Conservation (phyloP, 805 yeast species). For the Starmerella bombicola region DNA sequence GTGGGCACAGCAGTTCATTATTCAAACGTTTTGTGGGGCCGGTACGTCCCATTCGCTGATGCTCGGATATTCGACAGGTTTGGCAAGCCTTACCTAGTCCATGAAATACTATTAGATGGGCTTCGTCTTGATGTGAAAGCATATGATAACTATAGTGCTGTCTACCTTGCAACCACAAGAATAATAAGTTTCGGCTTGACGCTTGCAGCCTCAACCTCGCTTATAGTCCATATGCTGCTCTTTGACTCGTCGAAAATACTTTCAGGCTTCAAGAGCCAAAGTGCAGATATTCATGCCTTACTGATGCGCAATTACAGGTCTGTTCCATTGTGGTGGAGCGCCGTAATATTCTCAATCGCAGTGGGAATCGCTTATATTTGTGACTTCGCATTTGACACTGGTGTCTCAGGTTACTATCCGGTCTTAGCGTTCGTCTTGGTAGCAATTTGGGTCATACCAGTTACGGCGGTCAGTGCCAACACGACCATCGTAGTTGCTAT, state of each 20-base stretch:
- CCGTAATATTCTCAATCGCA: conserved; percentile 30
- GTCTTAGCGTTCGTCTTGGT: conserved; percentile 42
- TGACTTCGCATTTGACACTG: conserved; percentile 23
- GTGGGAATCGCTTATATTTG: conserved; percentile 24
- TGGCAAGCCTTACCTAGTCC: conserved; percentile 40
- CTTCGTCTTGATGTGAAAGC: conserved; percentile 35
- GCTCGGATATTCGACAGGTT: conserved; percentile 41
- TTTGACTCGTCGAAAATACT: conserved; percentile 47
- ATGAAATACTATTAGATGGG: conserved; percentile 35
- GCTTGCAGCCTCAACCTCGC: conserved; percentile 53
- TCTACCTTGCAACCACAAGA: conserved; percentile 47
- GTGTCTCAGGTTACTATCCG: conserved; percentile 34
- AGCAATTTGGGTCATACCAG: conserved; percentile 45
- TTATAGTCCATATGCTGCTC: conserved; percentile 44
- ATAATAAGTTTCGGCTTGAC: conserved; percentile 49
- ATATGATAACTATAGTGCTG: conserved; percentile 50
- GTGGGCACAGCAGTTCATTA: conserved; percentile 42
- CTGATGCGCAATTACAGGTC: conserved; percentile 46
- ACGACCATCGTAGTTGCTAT: conserved; percentile 50
- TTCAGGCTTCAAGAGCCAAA: conserved; percentile 36
- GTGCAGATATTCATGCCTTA: conserved; percentile 42
- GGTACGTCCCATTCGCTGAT: conserved; percentile 42
- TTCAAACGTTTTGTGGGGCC: conserved; percentile 46
- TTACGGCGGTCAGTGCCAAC: conserved; percentile 48
- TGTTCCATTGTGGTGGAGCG: conserved; percentile 56